Conservation (phyloP, 1,284 basidiomycete genomes). For the Clitocybe nebularis region DNA sequence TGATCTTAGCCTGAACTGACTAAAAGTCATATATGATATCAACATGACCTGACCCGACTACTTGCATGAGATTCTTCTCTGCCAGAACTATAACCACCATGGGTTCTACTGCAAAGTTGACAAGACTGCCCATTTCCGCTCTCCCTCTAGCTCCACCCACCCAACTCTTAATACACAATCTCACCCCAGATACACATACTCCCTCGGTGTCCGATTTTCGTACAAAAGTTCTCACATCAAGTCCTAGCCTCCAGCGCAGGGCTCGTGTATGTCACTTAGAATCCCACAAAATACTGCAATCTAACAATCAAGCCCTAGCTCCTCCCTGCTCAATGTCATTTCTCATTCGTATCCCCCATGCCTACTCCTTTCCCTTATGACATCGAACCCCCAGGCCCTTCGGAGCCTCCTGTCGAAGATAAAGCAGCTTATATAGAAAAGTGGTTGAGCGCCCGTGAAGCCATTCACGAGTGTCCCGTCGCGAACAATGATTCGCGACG, state of each 20-base stretch:
- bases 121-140: conserved; percentile 48
- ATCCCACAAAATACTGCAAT: background rate
- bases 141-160: conserved; percentile 62
- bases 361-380: conserved; percentile 85
- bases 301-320: conserved; percentile 23
- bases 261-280: conserved; percentile 35
- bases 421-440: conserved; percentile 64
- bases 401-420: conserved; percentile 42
- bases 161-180: conserved; percentile 61
- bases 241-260: conserved; percentile 73
- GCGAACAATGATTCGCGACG: conserved; percentile 18
- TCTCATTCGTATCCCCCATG: conserved; percentile 80
- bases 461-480: conserved; percentile 35
- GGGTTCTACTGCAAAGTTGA: background rate
- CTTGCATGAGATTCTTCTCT: background rate
- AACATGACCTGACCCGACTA: no score
- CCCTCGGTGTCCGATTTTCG: conserved; percentile 51
- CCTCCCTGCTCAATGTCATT: conserved; percentile 62
- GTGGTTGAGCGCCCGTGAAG: conserved; percentile 67
- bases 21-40: no score
- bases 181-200: conserved; percentile 65
- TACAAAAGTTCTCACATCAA: conserved; percentile 41
- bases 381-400: conserved; percentile 52
- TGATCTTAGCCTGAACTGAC: no score
- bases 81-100: background rate